A percentile compares a stretch with the other conserved stretches of the same genome.
phyloP scores from a whole-genome alignment of 352 stramenopile genomes.

The Globisporangium spiculum region DNA sequence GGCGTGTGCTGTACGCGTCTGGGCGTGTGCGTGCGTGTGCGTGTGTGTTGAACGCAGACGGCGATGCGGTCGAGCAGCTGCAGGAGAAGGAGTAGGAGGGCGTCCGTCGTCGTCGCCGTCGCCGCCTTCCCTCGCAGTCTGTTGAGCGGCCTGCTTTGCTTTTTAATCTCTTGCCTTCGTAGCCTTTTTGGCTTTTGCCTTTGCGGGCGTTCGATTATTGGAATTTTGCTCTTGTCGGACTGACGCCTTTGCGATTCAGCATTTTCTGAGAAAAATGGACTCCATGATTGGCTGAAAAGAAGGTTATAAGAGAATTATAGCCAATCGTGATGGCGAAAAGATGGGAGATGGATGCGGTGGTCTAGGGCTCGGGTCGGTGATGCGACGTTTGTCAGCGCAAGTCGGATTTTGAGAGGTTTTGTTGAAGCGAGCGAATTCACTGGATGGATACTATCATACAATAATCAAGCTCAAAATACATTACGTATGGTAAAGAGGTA shows the following conservation, averaged over 20 bases:
- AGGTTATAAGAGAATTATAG: background rate
- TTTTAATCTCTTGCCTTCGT: background rate
- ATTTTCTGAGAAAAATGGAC: background rate
- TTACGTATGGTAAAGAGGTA: background rate
- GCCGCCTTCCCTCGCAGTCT: background rate
- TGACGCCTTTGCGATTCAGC: background rate
- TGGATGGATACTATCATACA: background rate
- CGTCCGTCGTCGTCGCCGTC: background rate
- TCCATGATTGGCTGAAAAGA: background rate
- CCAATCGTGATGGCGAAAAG: background rate
- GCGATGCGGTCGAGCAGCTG: background rate
- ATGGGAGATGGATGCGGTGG: background rate
- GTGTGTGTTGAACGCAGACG: background rate
- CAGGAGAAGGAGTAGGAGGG: background rate
- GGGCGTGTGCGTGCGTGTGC: background rate
- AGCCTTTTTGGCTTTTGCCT: background rate
- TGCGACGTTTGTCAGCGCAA: background rate
- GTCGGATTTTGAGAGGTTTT: background rate
- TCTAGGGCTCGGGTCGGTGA: too few relatives aligned
- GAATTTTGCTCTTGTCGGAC: background rate
- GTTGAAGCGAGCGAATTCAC: background rate
- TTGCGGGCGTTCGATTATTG: background rate
- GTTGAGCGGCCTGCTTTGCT: background rate
- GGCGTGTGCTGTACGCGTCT: background rate
- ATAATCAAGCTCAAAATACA: background rate